phyloP scores from a whole-genome alignment of 352 stramenopile genomes.

The Phytophthora hybrid region DNA sequence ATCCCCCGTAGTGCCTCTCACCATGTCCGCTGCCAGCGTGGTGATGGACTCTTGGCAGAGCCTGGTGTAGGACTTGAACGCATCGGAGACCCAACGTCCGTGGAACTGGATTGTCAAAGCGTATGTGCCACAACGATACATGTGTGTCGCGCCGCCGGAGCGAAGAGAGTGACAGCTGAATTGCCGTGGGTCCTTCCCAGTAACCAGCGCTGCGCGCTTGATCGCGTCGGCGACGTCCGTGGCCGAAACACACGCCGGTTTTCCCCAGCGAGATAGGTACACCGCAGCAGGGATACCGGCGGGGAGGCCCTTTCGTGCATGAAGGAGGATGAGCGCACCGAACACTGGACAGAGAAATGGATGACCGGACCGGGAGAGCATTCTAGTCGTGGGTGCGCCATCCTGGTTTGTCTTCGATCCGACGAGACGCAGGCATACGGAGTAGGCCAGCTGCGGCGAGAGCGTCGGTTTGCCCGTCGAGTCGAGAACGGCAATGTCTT shows the following conservation, averaged over 20 bases:
- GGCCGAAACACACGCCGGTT: not conserved
- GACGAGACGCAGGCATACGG: conserved; percentile 10
- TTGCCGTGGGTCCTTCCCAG: too few species aligned
- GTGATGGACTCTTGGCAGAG: not conserved
- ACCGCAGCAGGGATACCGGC: conserved; percentile 1
- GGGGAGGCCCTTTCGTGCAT: not conserved
- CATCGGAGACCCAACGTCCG: not conserved
- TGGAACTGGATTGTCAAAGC: too few species aligned
- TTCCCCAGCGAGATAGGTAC: not conserved
- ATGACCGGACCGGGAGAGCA: conserved; percentile 10
- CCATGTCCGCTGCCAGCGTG: too few species aligned
- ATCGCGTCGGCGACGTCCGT: too few species aligned
- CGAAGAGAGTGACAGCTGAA: too few species aligned
- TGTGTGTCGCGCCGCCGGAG: too few species aligned
- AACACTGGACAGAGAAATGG: conserved; percentile 17
- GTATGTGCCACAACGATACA: too few species aligned
- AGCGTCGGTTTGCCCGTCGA: not conserved
- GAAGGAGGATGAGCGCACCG: not conserved
- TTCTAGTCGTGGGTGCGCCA: not conserved
- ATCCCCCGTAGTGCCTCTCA: too few species aligned
- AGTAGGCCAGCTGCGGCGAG: not conserved
- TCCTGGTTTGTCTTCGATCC: conserved; percentile 12
- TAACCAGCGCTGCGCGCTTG: too few species aligned
- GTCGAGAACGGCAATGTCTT: conserved; percentile 1
- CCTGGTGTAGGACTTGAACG: conserved; percentile 21